Evolutionary conservation across 306 rosid species (phyloP), one percentile per base, ranked within the genome.

Genomic region (Ochetophila trinervis): DNA sequence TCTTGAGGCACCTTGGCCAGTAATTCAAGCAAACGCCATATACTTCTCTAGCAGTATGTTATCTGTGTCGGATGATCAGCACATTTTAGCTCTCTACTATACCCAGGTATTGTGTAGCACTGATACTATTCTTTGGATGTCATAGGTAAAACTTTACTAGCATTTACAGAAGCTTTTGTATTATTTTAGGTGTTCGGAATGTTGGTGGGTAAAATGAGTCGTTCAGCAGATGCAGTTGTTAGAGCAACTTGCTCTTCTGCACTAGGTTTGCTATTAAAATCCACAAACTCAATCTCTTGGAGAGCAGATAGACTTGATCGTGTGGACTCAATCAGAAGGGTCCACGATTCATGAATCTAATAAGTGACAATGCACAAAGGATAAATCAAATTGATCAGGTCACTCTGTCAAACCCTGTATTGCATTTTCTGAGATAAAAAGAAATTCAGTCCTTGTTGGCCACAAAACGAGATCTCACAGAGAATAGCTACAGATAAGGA

Each of bases 1-100:
- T 67, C 86, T 89, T 63, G 98, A 93, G 76, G 97, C 98, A 69
- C 93, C 97, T 10, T 93, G 93, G 98, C 95, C 98, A 45, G 70
- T 79, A 77, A 83, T 93, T 68, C 97, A 93, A 67, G 96, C 98
- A 74, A 93, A 93, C 79, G 98, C 98, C 57, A 78, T 87, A 68
- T 93, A 93, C 89, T 87, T 89, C 71, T 77, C 87, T 32, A 79
- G 97, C 73, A 80, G 98, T 80, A 79, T 93, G 79, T 88, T 93
- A 21, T 87, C 88, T 64, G 66, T 79, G 35, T 85, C 93, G 4
- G 90, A 87, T 61, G 86, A 82, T 80, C 93, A 80, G 66, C 95
- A 82, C 75, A 81, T 93, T 73, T 78, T 89, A 63, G 84, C 84
- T 68, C 88, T 61, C 57, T 83, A 89, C 69, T 77, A 87, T 77